Conservation (phyloP, 2,329 filamentous ascomycete species). For the Trichothecium roseum region DNA sequence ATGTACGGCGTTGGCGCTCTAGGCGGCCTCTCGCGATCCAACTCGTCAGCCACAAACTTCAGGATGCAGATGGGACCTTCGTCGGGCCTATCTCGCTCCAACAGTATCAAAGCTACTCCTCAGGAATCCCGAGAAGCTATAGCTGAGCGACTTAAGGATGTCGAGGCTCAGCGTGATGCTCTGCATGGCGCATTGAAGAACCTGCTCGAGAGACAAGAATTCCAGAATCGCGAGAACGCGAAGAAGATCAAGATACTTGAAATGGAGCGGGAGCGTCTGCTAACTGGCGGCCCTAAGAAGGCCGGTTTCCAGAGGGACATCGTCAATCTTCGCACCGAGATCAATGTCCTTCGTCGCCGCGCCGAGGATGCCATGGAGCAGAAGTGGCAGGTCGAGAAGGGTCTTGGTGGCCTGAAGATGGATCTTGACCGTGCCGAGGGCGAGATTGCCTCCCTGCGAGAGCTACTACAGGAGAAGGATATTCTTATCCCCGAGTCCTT, state of each 20-base stretch:
- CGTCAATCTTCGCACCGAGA: slow-evolving; percentile 66
- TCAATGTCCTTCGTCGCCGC: slow-evolving; percentile 71
- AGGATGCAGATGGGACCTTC: slow-evolving; percentile 25
- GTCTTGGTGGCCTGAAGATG: slow-evolving; percentile 82
- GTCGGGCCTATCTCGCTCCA: slow-evolving; percentile 47
- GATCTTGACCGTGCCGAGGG: slow-evolving; percentile 91
- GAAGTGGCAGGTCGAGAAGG: slow-evolving; percentile 94
- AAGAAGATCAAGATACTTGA: slow-evolving; percentile 73
- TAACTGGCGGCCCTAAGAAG: slow-evolving; percentile 58
- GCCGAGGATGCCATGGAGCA: slow-evolving; percentile 91
- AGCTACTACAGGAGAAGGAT: slow-evolving; percentile 72
- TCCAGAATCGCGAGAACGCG: slow-evolving; percentile 72
- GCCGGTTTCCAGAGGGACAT: slow-evolving; percentile 81
- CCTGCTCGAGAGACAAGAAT: slow-evolving; percentile 74
- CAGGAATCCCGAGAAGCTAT: slow-evolving; percentile 57
- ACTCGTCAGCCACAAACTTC: slow-evolving; percentile 51
- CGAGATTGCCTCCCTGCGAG: slow-evolving; percentile 76
- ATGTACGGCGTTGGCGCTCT: too few species aligned
- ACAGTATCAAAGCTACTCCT: slow-evolving; percentile 38
- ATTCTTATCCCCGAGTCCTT: slow-evolving; percentile 59
- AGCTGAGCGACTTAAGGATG: slow-evolving; percentile 76
- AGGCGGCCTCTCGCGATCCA: slow-evolving; percentile 49
- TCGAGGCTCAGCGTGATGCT: slow-evolving; percentile 88
- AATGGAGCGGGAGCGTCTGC: slow-evolving; percentile 63
- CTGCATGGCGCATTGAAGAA: slow-evolving; percentile 79